A percentile compares a stretch with the other conserved stretches of the same genome.
phyloP scores from a whole-genome alignment of 345 rosid species.

The Citrus mangshanensis region DNA sequence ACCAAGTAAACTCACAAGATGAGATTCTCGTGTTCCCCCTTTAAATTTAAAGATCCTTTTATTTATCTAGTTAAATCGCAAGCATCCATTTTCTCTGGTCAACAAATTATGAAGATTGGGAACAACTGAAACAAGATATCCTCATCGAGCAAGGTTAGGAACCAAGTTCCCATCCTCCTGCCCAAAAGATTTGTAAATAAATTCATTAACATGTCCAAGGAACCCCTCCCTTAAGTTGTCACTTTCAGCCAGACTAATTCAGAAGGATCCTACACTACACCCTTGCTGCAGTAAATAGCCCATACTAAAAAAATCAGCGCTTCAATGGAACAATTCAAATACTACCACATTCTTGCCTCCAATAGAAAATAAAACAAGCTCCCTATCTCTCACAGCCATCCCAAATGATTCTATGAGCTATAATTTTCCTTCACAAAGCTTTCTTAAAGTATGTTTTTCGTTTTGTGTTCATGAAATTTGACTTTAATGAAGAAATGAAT shows the following conservation, averaged over 20 bases:
- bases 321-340: not conserved
- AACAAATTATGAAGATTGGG: not conserved
- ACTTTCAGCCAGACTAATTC: not conserved
- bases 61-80: too few species aligned
- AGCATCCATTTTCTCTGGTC: not conserved
- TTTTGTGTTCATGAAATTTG: constrained; percentile 10
- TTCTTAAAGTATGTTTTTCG: not conserved
- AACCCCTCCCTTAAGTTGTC: not conserved
- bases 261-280: not conserved
- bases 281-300: not conserved
- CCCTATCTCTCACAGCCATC: not conserved
- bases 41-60: too few species aligned
- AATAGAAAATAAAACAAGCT: not conserved
- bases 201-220: not conserved
- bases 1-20: not conserved
- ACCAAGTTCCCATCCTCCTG: not conserved
- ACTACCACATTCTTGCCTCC: not conserved
- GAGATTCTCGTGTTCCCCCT: not conserved
- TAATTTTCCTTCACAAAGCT: not conserved
- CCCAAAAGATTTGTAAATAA: not conserved
- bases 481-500: not conserved
- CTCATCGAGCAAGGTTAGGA: not conserved
- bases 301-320: not conserved
- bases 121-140: not conserved
- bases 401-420: not conserved